These are phyloP conservation scores for Cryptosporidium meleagridis DNA, from an alignment of 169 alveolate species.

Conservation along the genomic window DNA sequence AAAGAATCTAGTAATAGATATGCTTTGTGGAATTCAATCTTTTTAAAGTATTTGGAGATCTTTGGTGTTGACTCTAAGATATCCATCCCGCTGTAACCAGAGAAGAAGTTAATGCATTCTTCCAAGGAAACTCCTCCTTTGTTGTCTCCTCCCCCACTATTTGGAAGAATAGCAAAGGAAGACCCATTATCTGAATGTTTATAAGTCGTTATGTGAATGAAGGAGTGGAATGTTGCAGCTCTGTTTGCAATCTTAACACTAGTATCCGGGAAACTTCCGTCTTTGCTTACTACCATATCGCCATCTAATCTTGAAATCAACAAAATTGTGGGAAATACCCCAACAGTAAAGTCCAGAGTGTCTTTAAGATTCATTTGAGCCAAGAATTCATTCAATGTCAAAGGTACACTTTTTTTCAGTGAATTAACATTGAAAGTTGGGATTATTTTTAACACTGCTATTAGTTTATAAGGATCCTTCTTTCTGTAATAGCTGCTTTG, in stretches of 20 bases:
- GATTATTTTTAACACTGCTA: not conserved
- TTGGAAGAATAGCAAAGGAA: not conserved
- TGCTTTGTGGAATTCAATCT: slow-evolving; percentile 9
- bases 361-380: not conserved
- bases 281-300: not conserved
- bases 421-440: not conserved
- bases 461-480: not conserved
- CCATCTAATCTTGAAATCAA: not conserved
- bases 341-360: not conserved
- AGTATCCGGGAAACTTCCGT: not conserved
- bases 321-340: not conserved
- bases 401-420: not conserved
- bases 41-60: not conserved
- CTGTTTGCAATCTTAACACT: slow-evolving; percentile 1
- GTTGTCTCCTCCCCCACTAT: not conserved
- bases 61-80: not conserved
- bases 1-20: slow-evolving; percentile 30
- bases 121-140: not conserved
- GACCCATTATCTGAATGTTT: not conserved
- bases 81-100: not conserved
- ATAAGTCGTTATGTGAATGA: not conserved
- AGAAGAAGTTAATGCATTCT: not conserved
- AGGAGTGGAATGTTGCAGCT: slow-evolving; percentile 32
- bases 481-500: too few relatives aligned
- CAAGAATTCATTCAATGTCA: not conserved